Conservation (phyloP, 2,329 filamentous ascomycete genomes). For the Teratosphaeria zuluensis region DNA sequence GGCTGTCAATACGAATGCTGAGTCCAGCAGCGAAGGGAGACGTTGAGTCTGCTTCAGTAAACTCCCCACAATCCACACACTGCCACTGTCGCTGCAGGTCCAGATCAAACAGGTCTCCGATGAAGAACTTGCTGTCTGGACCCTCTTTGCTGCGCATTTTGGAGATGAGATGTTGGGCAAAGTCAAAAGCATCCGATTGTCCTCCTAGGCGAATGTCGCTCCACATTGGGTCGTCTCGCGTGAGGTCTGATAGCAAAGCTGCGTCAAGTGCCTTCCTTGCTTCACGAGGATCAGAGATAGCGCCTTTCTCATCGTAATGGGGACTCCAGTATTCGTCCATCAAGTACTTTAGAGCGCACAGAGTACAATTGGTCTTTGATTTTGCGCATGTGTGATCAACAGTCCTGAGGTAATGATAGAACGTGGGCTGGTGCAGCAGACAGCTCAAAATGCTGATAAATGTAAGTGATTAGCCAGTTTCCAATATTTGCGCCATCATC, state of each 20-base stretch:
- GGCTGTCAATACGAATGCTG: background rate
- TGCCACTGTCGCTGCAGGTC: background rate
- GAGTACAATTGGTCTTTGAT: background rate
- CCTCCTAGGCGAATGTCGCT: background rate
- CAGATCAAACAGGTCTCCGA: background rate
- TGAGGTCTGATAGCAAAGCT: background rate
- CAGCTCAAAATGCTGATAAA: conserved; percentile 2
- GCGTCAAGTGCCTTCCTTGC: background rate
- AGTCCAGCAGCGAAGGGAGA: background rate
- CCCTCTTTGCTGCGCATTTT: background rate
- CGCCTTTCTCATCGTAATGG: background rate
- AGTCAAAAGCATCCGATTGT: background rate
- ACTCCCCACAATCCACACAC: background rate
- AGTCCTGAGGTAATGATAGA: background rate
- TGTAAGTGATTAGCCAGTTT: background rate
- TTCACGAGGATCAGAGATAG: background rate
- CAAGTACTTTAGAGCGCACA: background rate
- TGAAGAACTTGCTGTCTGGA: background rate
- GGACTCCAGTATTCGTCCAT: background rate
- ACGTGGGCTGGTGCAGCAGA: conserved; percentile 36
- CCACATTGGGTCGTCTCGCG: background rate
- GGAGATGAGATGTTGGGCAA: background rate
- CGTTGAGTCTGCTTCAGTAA: background rate
- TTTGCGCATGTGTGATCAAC: background rate
- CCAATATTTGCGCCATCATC: background rate